Evolutionary conservation across 768 basidiomycete species (phyloP).

Genomic region (Rhizopogon vinicolor): DNA sequence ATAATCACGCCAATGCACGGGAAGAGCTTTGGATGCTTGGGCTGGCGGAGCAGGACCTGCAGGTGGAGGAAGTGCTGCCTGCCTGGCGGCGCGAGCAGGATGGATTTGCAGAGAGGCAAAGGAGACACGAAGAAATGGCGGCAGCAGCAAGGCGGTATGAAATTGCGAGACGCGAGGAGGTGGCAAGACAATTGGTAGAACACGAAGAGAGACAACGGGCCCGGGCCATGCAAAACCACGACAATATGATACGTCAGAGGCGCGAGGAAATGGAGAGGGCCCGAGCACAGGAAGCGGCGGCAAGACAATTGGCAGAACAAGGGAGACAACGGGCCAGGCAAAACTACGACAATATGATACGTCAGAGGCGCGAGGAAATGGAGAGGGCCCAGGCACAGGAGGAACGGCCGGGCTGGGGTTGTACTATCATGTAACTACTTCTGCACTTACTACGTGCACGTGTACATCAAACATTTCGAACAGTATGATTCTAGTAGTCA

Average conservation of each 20-base stretch:
- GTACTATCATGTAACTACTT: conserved; percentile 18
- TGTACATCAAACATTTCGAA: too few relatives aligned
- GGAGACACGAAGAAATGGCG: neutral
- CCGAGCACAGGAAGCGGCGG: neutral
- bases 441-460: too few relatives aligned
- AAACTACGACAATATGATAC: neutral
- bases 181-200: too few relatives aligned
- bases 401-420: conserved; percentile 14
- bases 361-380: neutral
- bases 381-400: conserved; percentile 5
- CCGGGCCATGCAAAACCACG: too few relatives aligned
- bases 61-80: neutral
- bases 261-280: too few relatives aligned
- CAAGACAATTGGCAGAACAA: neutral
- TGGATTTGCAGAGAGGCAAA: neutral
- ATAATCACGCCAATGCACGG: conserved; percentile 11
- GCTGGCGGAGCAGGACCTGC: neutral
- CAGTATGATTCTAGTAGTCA: neutral
- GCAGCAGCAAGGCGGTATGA: neutral
- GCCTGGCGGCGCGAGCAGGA: neutral
- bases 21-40: neutral
- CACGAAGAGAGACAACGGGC: too few relatives aligned
- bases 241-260: neutral
- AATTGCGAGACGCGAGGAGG: neutral
- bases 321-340: neutral